Base-by-base conservation (phyloP, 768 basidiomycete genomes). In the Naganishia randhawae region DNA sequence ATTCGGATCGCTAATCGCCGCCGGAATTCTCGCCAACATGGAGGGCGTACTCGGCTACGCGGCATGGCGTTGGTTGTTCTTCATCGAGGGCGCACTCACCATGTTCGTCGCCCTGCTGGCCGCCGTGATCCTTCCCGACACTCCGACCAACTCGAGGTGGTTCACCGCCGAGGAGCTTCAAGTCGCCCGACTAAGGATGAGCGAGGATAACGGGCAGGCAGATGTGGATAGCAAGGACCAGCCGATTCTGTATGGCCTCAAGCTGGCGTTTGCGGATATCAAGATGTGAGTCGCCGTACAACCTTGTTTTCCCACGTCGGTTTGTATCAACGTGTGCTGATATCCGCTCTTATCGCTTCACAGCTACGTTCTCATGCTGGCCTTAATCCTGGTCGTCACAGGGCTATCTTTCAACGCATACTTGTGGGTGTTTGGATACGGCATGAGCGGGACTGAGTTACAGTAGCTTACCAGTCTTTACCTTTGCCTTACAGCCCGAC, bases 31-130 rank as follows among this genome's bases (percentile, higher is more conserved):
- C 17, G 80, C 82, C 0, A 83, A 82, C 50, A 87, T 90, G 88
- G 84, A 90, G 69, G 88, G 87, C 1, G 83, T 82, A 61, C 80
- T 84, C 4, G 88, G 88, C 1, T 86, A 88, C 48, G 75, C 85
- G 32, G 88, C 87, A 11, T 90, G 89, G 89, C 74, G 75, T 61
- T 90, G 87, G 88, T 71, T 89, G 41, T 89, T 89, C 75, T 87
- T 84, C 74, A 87, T 89, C 50, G 88, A 89, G 85, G 89, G 89
- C 3, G 81, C 85, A 0, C 83, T 88, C 11, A 89, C 87, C 0
- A 85, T 89, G 70, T 74, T 81, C 54, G 74, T 88, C 52, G 85
- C 86, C 65, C 87, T 93, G 75, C 83, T 92, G 67, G 72, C 87
- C 73, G 90, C 92, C 77, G 86, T 92, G 67, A 84, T 87, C 32